Conservation (phyloP, 2,329 filamentous ascomycete genomes). For the Xylariaceae sp. region DNA sequence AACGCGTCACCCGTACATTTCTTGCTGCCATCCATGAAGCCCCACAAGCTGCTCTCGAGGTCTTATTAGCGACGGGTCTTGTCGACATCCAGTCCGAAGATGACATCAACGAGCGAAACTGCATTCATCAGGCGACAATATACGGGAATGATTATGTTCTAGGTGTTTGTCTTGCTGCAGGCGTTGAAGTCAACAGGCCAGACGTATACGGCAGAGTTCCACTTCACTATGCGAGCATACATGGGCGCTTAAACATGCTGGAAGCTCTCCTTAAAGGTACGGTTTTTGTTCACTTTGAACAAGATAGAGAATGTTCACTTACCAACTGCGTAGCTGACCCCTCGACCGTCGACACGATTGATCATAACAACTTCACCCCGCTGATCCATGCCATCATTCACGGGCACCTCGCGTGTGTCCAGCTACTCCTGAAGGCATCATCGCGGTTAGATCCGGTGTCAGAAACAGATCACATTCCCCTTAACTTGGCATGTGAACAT, state of each 20-base stretch:
- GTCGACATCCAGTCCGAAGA: constrained; percentile 93
- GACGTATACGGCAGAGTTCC: constrained; percentile 94
- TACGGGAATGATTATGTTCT: constrained; percentile 80
- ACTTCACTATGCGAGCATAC: constrained; percentile 93
- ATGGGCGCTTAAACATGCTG: constrained; percentile 81
- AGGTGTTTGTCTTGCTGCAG: constrained; percentile 64
- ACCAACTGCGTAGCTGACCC: constrained; percentile 49
- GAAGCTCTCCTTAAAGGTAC: constrained; percentile 63
- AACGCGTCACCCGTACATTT: constrained; percentile 84
- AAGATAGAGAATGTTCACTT: constrained; percentile 3
- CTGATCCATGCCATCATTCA: constrained; percentile 94
- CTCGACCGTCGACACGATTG: constrained; percentile 76
- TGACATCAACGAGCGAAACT: constrained; percentile 96
- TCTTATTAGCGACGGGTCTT: constrained; percentile 72
- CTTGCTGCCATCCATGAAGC: constrained; percentile 84
- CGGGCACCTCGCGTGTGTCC: constrained; percentile 72
- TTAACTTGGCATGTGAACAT: constrained; percentile 93
- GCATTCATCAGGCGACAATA: constrained; percentile 92
- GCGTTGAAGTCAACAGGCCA: constrained; percentile 70
- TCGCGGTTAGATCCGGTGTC: constrained; percentile 83
- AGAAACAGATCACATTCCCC: constrained; percentile 84
- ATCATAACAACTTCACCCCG: constrained; percentile 96
- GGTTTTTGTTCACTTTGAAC: constrained; percentile 10
- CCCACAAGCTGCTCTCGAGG: constrained; percentile 66
- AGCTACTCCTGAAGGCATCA: constrained; percentile 67